These are phyloP conservation scores for Fusarium falciforme DNA, from an alignment of 2,329 filamentous ascomycete genomes.

Conservation along the genomic window DNA sequence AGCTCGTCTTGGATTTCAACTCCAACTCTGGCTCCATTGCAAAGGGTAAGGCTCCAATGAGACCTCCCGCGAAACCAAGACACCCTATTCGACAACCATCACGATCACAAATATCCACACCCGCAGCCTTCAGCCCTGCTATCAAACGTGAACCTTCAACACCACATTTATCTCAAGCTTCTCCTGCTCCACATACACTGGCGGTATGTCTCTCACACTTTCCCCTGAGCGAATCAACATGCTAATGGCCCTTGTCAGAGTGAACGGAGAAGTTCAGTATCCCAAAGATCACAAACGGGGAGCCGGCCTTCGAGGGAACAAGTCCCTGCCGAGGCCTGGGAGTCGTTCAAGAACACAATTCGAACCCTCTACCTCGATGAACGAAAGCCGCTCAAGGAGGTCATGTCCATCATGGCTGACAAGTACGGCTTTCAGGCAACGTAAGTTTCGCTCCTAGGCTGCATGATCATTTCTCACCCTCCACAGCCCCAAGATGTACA, in stretches of 20 bases:
- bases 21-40: slow-evolving; percentile 44
- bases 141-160: slow-evolving; percentile 48
- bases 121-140: slow-evolving; percentile 39
- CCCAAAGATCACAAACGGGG: slow-evolving; percentile 46
- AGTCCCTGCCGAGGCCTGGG: slow-evolving; percentile 60
- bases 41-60: slow-evolving; percentile 51
- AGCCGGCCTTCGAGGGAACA: slow-evolving; percentile 55
- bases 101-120: slow-evolving; percentile 35
- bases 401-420: slow-evolving; percentile 63
- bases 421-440: slow-evolving; percentile 61
- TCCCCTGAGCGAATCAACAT: not conserved
- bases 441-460: slow-evolving; percentile 47
- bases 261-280: slow-evolving; percentile 45
- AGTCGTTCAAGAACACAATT: slow-evolving; percentile 59
- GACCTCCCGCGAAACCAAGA: slow-evolving; percentile 46
- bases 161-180: slow-evolving; percentile 41
- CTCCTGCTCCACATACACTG: slow-evolving; percentile 39
- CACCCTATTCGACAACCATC: slow-evolving; percentile 41
- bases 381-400: slow-evolving; percentile 63
- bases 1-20: slow-evolving; percentile 53
- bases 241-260: slow-evolving; percentile 35
- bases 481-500: slow-evolving; percentile 65
- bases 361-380: slow-evolving; percentile 60
- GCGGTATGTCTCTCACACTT: slow-evolving; percentile 39
- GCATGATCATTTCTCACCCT: slow-evolving; percentile 20